Conservation (phyloP, 1,284 basidiomycete genomes). For the Irpex sp. region DNA sequence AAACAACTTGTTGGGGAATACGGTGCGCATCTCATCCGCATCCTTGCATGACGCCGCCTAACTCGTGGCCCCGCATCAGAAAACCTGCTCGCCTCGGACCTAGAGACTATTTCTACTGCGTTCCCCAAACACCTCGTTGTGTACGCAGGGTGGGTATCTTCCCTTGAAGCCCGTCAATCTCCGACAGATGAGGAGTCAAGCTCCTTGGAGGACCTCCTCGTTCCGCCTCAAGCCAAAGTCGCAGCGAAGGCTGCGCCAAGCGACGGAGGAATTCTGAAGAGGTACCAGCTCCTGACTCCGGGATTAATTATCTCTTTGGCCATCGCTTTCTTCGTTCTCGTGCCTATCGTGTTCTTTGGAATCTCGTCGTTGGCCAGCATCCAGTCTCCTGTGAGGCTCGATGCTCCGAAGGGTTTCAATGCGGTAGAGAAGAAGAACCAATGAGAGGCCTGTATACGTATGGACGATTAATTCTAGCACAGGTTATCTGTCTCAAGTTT, state of each 20-base stretch:
- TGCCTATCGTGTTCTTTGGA: conserved; percentile 68
- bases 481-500: too few species aligned
- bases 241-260: conserved; percentile 15
- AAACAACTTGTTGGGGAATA: conserved; percentile 45
- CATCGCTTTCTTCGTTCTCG: conserved; percentile 64
- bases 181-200: conserved; percentile 19
- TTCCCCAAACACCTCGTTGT: conserved; percentile 63
- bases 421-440: conserved; percentile 79
- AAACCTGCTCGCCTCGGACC: conserved; percentile 36
- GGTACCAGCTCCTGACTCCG: conserved; percentile 78
- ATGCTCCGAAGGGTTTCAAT: conserved; percentile 62
- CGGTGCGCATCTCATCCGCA: conserved; percentile 38
- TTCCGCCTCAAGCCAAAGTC: background rate
- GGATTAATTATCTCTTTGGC: conserved; percentile 72
- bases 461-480: too few species aligned
- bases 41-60: background rate
- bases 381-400: conserved; percentile 64
- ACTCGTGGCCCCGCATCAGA: conserved; percentile 12
- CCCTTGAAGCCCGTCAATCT: conserved; percentile 36
- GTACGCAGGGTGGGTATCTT: conserved; percentile 50
- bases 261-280: conserved; percentile 63
- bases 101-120: conserved; percentile 42
- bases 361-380: conserved; percentile 72
- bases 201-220: conserved; percentile 8
- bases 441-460: conserved; percentile 26